Evolutionary conservation across 2,329 filamentous ascomycete genomes (phyloP), one percentile per base, ranked within the genome.

Genomic region (Mariannaea elegans): DNA sequence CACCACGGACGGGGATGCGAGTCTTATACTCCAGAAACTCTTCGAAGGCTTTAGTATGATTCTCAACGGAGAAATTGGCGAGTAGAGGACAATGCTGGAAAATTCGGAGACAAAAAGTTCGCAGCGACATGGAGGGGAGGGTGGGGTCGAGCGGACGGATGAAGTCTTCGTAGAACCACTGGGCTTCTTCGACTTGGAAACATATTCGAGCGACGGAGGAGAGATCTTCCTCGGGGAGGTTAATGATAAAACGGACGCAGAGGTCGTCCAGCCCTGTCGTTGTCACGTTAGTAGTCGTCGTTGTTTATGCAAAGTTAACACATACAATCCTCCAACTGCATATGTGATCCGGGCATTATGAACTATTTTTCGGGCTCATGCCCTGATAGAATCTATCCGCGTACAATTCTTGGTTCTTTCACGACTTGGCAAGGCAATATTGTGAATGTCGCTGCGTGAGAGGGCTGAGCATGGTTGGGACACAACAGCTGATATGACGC

Each of bases 121-220:
- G 89, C 31, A 99, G 84, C 44, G 89, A 87, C 83, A 98, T 90
- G 55, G 91, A 93, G 4, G 95, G 95, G 10, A 99, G 84, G 36
- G 85, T 85, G 51, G 93, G 90, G 77, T 97, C 91, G 65, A 95
- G 83, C 36, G 94, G 94, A 46, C 95, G 92, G 75, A 99, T 93
- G 75, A 99, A 99, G 78, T 99, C 95, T 82, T 99, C 95, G 86
- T 99, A 99, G 79, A 97, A 99, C 95, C 95, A 99, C 88, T 99
- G 96, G 71, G 95, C 95, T 79, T 99, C 96, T 78, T 99, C 95
- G 69, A 99, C 91, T 79, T 98, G 94, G 77, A 99, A 99, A 80
- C 94, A 98, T 78, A 99, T 95, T 73, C 95, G 90, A 74, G 93
- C 92, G 58, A 97, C 91, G 2, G 92, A 93, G 66, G 89, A 88